Percentiles rank a stretch among this genome's conserved stretches.
Conservation (phyloP, 371 early-diverging fungal species). For the Mucor mucedo region DNA sequence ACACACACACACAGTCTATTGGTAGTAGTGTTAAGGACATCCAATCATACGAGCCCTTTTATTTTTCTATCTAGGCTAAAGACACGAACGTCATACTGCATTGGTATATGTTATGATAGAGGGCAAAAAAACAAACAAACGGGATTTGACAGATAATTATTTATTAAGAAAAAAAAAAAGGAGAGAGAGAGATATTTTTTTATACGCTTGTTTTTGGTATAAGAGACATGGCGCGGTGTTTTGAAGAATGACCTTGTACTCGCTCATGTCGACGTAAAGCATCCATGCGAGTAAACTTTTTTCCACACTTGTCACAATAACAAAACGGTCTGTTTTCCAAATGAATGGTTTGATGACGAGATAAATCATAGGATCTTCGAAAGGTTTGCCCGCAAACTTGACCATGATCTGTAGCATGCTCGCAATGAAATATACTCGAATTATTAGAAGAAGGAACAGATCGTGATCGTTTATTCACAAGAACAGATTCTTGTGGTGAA, state of each 20-base stretch:
- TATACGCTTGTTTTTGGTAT: not conserved
- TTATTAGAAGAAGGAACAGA: slow-evolving; percentile 9
- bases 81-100: no score
- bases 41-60: no score
- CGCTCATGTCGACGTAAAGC: slow-evolving; percentile 55
- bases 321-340: slow-evolving; percentile 50
- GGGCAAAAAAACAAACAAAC: not conserved
- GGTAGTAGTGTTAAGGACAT: no score
- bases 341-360: slow-evolving; percentile 53
- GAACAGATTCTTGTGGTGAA: not conserved
- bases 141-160: no score
- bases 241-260: slow-evolving; percentile 43
- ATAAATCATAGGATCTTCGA: slow-evolving; percentile 50
- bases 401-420: slow-evolving; percentile 34
- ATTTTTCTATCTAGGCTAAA: no score
- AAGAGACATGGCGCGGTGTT: slow-evolving; percentile 19
- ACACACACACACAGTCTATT: no score
- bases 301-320: slow-evolving; percentile 49
- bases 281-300: slow-evolving; percentile 55
- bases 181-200: not conserved
- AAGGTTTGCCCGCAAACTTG: slow-evolving; percentile 48
- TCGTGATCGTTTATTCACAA: slow-evolving; percentile 1
- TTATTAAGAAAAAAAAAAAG: not conserved
- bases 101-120: no score
- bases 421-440: slow-evolving; percentile 32